These are phyloP conservation scores for Hypomontagnella monticulosa DNA, from an alignment of 495 filamentous ascomycete genomes.

Conservation along the genomic window DNA sequence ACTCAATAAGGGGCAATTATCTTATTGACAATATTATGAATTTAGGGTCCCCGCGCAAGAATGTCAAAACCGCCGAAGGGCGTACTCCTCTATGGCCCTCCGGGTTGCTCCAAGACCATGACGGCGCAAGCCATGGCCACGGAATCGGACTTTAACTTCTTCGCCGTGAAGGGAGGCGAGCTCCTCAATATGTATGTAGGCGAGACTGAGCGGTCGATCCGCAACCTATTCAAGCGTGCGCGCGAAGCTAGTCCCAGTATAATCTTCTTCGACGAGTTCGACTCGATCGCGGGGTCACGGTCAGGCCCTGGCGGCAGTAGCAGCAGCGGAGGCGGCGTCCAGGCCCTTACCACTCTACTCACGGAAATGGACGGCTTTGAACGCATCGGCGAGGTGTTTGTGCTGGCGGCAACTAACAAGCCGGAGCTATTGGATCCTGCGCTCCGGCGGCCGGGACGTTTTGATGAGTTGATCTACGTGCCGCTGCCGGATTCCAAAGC, in stretches of 20 bases:
- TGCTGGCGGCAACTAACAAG: slow-evolving; percentile 95
- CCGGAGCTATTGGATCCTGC: slow-evolving; percentile 89
- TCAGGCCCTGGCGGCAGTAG: slow-evolving; percentile 59
- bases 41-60: slow-evolving; percentile 36
- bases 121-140: slow-evolving; percentile 92
- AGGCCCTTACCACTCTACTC: slow-evolving; percentile 88
- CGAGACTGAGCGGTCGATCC: slow-evolving; percentile 88
- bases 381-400: slow-evolving; percentile 79
- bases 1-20: neutral
- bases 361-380: slow-evolving; percentile 99
- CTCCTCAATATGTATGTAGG: slow-evolving; percentile 97
- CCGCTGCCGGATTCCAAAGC: slow-evolving; percentile 81
- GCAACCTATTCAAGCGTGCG: slow-evolving; percentile 89
- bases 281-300: slow-evolving; percentile 84
- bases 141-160: slow-evolving; percentile 90
- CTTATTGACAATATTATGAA: slow-evolving; percentile 11
- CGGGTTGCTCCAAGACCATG: slow-evolving; percentile 96
- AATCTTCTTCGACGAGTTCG: slow-evolving; percentile 94
- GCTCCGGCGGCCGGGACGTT: slow-evolving; percentile 84
- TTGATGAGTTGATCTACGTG: slow-evolving; percentile 92
- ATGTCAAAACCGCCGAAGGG: slow-evolving; percentile 73
- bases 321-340: slow-evolving; percentile 64
- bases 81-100: slow-evolving; percentile 90
- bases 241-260: slow-evolving; percentile 88
- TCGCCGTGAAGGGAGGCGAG: slow-evolving; percentile 96